A percentile compares a stretch with the other conserved stretches of the same genome.
These are phyloP conservation scores for Nitzschia palea DNA, from an alignment of 108 stramenopile species.

Conservation along the genomic window DNA sequence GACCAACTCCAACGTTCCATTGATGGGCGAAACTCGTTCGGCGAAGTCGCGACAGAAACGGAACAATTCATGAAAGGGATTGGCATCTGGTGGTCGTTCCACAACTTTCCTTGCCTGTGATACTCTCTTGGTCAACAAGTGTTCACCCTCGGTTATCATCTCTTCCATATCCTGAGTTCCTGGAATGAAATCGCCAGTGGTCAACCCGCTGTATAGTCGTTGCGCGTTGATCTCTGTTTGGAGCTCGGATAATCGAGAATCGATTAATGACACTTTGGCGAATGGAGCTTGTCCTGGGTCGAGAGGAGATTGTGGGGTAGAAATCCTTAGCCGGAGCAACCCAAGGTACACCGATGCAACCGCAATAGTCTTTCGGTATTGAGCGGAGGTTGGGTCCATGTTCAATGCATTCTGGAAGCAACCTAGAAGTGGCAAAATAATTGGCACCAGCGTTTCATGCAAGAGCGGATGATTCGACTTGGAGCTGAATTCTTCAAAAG, in stretches of 20 bases:
- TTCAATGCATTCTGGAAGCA: slow-evolving; percentile 37
- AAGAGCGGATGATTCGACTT: neutral
- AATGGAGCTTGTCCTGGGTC: slow-evolving; percentile 90
- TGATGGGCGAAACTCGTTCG: slow-evolving; percentile 13
- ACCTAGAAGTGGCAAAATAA: slow-evolving; percentile 48
- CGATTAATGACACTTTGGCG: slow-evolving; percentile 69
- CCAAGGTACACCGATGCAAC: slow-evolving; percentile 78
- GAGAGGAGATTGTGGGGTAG: slow-evolving; percentile 83
- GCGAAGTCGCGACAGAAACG: slow-evolving; percentile 74
- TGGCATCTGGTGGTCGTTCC: slow-evolving; percentile 62
- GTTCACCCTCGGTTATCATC: slow-evolving; percentile 15
- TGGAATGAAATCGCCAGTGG: slow-evolving; percentile 51
- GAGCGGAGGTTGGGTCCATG: slow-evolving; percentile 6
- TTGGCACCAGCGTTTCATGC: neutral
- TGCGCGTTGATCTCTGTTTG: slow-evolving; percentile 51
- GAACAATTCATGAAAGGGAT: slow-evolving; percentile 73
- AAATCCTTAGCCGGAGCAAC: slow-evolving; percentile 67
- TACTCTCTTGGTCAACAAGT: slow-evolving; percentile 29
- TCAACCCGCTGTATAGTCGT: slow-evolving; percentile 58
- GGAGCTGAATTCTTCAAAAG: neutral
- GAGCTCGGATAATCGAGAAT: slow-evolving; percentile 42
- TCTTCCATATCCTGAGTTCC: slow-evolving; percentile 11
- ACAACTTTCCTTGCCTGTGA: slow-evolving; percentile 70
- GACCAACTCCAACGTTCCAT: slow-evolving; percentile 46
- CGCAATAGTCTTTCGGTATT: slow-evolving; percentile 30